phyloP scores from a whole-genome alignment of 1,139 yeast genomes.

The Saccharomycopsis hybrid region DNA sequence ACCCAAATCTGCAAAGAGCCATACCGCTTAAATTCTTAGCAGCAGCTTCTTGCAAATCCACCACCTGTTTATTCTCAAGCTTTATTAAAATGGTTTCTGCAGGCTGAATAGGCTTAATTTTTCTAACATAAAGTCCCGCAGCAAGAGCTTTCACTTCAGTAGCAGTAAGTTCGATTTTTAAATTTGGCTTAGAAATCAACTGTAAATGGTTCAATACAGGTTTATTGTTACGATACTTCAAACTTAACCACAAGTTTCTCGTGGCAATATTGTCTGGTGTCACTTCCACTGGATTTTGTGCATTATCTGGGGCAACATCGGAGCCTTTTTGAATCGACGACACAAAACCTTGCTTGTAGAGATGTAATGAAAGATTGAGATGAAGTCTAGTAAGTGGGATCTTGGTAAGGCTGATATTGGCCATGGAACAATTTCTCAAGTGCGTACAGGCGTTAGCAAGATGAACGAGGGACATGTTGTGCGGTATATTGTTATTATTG shows the following conservation, averaged over 20 bases:
- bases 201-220: conserved; percentile 71
- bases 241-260: conserved; percentile 85
- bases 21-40: conserved; percentile 66
- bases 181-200: conserved; percentile 79
- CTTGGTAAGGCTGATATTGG: conserved; percentile 66
- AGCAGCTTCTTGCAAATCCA: conserved; percentile 83
- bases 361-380: conserved; percentile 73
- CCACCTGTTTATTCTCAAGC: conserved; percentile 42
- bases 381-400: conserved; percentile 83
- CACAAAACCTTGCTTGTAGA: conserved; percentile 87
- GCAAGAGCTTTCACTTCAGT: conserved; percentile 69
- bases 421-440: conserved; percentile 79
- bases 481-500: too few relatives aligned
- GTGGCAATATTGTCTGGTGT: conserved; percentile 85
- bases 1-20: conserved; percentile 74
- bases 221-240: conserved; percentile 76
- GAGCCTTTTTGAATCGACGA: conserved; percentile 83
- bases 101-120: conserved; percentile 76
- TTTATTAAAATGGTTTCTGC: conserved; percentile 81
- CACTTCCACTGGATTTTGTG: conserved; percentile 55
- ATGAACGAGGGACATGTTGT: conserved; percentile 87
- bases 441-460: conserved; percentile 85
- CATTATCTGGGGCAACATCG: conserved; percentile 75
- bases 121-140: conserved; percentile 67
- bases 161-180: conserved; percentile 57